phyloP scores from a whole-genome alignment of 1,284 basidiomycete species.

The Tausonia pullulans region DNA sequence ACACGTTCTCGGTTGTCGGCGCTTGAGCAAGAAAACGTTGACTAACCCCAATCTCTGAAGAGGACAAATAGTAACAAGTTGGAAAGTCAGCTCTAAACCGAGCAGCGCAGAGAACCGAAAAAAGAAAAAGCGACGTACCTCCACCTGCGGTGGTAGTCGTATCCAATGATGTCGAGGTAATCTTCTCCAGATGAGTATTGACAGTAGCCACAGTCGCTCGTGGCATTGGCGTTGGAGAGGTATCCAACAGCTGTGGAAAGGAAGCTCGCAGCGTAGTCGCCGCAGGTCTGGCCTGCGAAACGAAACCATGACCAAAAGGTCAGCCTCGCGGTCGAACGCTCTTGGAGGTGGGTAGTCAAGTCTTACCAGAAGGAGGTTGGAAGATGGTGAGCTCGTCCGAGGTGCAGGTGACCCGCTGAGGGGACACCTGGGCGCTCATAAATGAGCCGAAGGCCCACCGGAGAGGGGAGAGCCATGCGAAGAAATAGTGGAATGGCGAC shows the following conservation, averaged over 20 bases:
- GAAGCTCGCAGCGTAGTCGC: constrained; percentile 8
- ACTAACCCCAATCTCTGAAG: too few species aligned
- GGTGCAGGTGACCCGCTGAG: neutral
- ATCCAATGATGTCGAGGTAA: constrained; percentile 3
- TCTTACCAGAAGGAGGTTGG: constrained; percentile 5
- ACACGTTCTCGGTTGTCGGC: too few species aligned
- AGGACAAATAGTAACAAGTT: too few species aligned
- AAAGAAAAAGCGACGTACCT: neutral
- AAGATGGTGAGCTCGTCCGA: constrained; percentile 2
- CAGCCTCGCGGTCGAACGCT: too few species aligned
- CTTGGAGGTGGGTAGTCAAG: too few species aligned
- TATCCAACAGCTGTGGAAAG: constrained; percentile 2
- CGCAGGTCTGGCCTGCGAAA: constrained; percentile 12
- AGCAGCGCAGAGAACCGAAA: neutral
- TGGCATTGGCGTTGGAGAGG: constrained; percentile 10
- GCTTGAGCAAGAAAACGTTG: too few species aligned
- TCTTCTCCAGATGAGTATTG: neutral
- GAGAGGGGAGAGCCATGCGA: neutral
- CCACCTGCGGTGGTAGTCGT: neutral
- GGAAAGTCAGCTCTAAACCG: too few species aligned
- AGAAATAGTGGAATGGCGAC: constrained; percentile 1
- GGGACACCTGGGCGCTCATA: neutral
- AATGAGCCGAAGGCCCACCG: constrained; percentile 5
- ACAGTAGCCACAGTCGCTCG: constrained; percentile 8
- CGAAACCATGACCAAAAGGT: neutral